Evolutionary conservation across 1,284 basidiomycete species (phyloP).

Genomic region (Cutaneotrichosporon mucoides): DNA sequence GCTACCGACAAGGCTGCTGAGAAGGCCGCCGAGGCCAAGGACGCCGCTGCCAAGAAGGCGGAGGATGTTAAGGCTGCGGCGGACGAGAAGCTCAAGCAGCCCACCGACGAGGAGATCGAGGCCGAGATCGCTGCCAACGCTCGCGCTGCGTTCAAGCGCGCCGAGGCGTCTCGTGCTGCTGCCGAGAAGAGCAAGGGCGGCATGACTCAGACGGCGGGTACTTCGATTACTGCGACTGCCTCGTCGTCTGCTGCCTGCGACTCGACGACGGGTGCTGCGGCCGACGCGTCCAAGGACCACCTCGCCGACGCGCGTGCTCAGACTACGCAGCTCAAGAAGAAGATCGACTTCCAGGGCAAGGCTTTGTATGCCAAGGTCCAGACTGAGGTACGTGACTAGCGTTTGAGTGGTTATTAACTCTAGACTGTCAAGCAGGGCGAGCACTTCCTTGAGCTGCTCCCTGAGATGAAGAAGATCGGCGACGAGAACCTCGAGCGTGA

Average conservation of each 20-base stretch:
- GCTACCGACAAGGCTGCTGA: neutral
- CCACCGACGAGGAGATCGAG: neutral
- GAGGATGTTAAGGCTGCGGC: neutral
- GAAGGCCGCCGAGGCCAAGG: conserved; percentile 3
- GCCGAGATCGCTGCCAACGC: conserved; percentile 1
- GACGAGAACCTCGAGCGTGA: conserved; percentile 33
- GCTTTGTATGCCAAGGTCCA: conserved; percentile 25
- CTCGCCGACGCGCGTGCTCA: neutral
- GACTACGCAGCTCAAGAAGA: conserved; percentile 21
- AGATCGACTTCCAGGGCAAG: conserved; percentile 33
- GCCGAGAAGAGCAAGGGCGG: neutral
- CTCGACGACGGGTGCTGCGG: neutral
- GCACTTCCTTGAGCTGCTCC: conserved; percentile 21
- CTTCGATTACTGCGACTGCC: neutral
- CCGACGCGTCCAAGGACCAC: neutral
- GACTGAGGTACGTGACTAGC: conserved; percentile 22
- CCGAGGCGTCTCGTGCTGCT: neutral
- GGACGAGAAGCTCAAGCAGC: too few relatives aligned
- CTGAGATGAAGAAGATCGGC: conserved; percentile 23
- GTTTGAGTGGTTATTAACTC: neutral
- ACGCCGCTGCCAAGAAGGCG: conserved; percentile 4
- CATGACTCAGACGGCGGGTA: neutral
- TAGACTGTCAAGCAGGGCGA: conserved; percentile 11
- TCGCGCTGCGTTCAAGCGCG: neutral
- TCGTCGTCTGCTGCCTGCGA: neutral